phyloP scores from a whole-genome alignment of 768 basidiomycete species.

The Sarcodon sp. region DNA sequence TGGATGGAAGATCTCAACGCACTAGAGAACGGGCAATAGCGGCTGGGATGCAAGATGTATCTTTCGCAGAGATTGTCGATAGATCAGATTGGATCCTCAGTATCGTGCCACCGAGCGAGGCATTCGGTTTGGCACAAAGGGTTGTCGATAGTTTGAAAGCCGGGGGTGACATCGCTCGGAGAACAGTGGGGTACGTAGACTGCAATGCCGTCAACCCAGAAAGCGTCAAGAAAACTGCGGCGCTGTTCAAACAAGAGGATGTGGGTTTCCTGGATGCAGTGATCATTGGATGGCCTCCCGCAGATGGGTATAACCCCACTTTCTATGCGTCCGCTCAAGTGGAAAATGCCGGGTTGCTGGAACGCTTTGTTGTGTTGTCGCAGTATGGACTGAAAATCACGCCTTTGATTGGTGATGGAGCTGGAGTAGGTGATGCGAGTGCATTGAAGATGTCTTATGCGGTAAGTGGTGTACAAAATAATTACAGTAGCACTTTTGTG shows the following conservation, averaged over 20 bases:
- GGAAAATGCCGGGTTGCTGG: constrained; percentile 19
- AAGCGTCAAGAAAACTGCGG: constrained; percentile 33
- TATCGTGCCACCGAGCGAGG: constrained; percentile 46
- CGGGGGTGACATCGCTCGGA: not conserved
- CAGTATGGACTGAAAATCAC: constrained; percentile 33
- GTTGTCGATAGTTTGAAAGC: constrained; percentile 6
- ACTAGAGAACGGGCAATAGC: constrained; percentile 35
- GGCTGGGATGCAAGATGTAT: constrained; percentile 33
- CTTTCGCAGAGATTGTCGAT: constrained; percentile 22
- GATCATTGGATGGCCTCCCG: constrained; percentile 46
- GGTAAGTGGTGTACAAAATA: constrained; percentile 19
- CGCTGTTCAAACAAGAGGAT: constrained; percentile 24
- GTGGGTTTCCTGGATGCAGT: constrained; percentile 40
- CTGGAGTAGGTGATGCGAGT: constrained; percentile 42
- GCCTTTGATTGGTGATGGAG: constrained; percentile 30
- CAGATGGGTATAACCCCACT: constrained; percentile 32
- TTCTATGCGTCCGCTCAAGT: constrained; percentile 37
- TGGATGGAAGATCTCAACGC: constrained; percentile 38
- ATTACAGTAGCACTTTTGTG: not conserved
- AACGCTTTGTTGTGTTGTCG: constrained; percentile 26
- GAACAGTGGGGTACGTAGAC: constrained; percentile 30
- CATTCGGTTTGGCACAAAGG: constrained; percentile 27
- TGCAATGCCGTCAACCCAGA: constrained; percentile 46
- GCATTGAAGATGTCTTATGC: constrained; percentile 56
- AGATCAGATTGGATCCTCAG: constrained; percentile 36